phyloP scores from a whole-genome alignment of 352 stramenopile species.

The Phytophthora lateralis region DNA sequence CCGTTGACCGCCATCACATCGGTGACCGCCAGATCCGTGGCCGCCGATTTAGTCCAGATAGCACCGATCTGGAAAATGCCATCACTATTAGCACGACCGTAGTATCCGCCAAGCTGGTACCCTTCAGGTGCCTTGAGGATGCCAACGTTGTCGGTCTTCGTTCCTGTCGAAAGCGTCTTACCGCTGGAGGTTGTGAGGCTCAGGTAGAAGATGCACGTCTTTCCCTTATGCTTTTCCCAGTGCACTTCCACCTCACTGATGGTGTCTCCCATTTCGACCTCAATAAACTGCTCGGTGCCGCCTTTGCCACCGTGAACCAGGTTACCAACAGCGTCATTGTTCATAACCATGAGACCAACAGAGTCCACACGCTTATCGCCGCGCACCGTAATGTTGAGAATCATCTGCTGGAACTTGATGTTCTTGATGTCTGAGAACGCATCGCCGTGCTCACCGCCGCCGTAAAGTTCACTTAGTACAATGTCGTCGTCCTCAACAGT shows the following conservation, averaged over 20 bases:
- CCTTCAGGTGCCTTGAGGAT: constrained; percentile 18
- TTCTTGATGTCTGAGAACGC: constrained; percentile 37
- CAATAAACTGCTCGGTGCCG: constrained; percentile 17
- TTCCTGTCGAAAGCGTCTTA: constrained; percentile 23
- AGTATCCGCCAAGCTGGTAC: constrained; percentile 29
- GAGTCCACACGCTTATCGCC: constrained; percentile 22
- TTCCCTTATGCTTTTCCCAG: constrained; percentile 32
- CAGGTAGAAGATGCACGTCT: constrained; percentile 37
- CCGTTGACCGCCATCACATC: constrained; percentile 25
- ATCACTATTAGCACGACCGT: constrained; percentile 16
- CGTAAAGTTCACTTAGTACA: constrained; percentile 19
- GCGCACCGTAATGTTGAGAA: constrained; percentile 34
- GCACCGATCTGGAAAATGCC: constrained; percentile 25
- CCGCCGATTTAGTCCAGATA: constrained; percentile 19
- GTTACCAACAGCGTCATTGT: constrained; percentile 15
- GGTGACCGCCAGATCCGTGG: constrained; percentile 15
- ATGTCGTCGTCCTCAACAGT: constrained; percentile 30
- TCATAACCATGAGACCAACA: constrained; percentile 20
- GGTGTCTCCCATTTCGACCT: constrained; percentile 14
- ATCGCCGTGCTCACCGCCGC: constrained; percentile 20
- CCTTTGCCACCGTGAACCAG: constrained; percentile 28
- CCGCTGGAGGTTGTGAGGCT: constrained; percentile 6
- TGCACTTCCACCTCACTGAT: constrained; percentile 28
- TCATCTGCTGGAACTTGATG: constrained; percentile 29
- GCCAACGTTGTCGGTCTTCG: constrained; percentile 11